Conservation (phyloP, 768 basidiomycete species). For the Daedalea quercina region DNA sequence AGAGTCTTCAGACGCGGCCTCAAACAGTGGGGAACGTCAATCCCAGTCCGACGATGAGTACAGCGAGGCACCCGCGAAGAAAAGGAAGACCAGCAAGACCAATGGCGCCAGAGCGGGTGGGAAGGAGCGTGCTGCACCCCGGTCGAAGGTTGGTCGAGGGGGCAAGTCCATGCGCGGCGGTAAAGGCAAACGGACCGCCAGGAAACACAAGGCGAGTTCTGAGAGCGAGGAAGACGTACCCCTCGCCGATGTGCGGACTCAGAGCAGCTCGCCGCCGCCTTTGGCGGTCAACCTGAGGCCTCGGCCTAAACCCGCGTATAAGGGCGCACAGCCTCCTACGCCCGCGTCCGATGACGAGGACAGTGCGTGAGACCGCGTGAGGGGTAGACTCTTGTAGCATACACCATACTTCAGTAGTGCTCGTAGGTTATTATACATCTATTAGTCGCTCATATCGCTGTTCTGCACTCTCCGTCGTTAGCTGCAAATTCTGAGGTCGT, state of each 20-base stretch:
- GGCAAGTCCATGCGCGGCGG: conserved; percentile 2
- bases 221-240: conserved; percentile 1
- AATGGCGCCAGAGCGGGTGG: conserved; percentile 4
- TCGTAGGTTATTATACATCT: neutral
- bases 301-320: conserved; percentile 28
- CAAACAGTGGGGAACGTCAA: conserved; percentile 12
- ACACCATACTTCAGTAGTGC: no score
- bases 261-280: conserved; percentile 14
- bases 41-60: conserved; percentile 17
- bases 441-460: no score
- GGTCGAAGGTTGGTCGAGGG: neutral
- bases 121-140: conserved; percentile 3
- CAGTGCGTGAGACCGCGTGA: no score
- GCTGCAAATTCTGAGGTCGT: no score
- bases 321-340: neutral
- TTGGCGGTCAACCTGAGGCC: conserved; percentile 33
- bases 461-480: no score
- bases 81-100: conserved; percentile 20
- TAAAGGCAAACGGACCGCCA: conserved; percentile 8
- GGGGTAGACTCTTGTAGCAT: no score
- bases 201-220: conserved; percentile 16
- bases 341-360: neutral
- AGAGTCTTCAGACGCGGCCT: conserved; percentile 3
- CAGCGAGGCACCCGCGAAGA: conserved; percentile 24
- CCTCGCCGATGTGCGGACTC: neutral